A percentile compares a stretch with the other conserved stretches of the same genome.
Conservation (phyloP, 192 early-diverging fungal genomes). For the Coemansia nantahalensis region DNA sequence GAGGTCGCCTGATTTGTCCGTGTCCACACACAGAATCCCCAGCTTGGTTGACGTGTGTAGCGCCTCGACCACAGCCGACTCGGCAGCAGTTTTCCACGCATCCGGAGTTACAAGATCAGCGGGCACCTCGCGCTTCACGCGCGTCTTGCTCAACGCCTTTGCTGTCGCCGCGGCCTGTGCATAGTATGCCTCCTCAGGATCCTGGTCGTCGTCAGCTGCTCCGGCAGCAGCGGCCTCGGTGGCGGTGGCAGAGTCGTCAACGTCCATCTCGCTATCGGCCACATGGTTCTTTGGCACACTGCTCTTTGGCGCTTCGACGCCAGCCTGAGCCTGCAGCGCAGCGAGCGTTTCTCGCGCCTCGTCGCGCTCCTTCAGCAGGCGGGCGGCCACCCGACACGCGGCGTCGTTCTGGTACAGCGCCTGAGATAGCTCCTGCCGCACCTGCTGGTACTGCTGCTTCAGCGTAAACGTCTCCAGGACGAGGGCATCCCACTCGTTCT, state of each 20-base stretch:
- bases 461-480: conserved; percentile 93
- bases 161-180: conserved; percentile 39
- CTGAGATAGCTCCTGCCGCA: conserved; percentile 89
- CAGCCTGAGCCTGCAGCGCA: conserved; percentile 19
- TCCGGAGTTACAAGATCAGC: conserved; percentile 67
- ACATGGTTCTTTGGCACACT: neutral
- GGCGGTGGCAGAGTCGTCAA: conserved; percentile 10
- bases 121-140: conserved; percentile 85
- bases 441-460: conserved; percentile 87
- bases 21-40: conserved; percentile 61
- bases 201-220: neutral
- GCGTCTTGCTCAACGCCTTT: conserved; percentile 59
- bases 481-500: conserved; percentile 96
- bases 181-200: conserved; percentile 24
- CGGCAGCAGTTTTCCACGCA: conserved; percentile 59
- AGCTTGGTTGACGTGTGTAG: conserved; percentile 73
- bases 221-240: neutral
- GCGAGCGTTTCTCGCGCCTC: conserved; percentile 67
- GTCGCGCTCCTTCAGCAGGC: conserved; percentile 88
- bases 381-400: conserved; percentile 89
- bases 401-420: conserved; percentile 97
- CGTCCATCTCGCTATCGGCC: conserved; percentile 21
- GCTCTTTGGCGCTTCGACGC: neutral
- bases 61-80: conserved; percentile 55
- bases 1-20: conserved; percentile 58